A percentile compares a stretch with the other conserved stretches of the same genome.
These are phyloP conservation scores for Amanita inopinata DNA, from an alignment of 768 basidiomycete genomes.

Conservation along the genomic window DNA sequence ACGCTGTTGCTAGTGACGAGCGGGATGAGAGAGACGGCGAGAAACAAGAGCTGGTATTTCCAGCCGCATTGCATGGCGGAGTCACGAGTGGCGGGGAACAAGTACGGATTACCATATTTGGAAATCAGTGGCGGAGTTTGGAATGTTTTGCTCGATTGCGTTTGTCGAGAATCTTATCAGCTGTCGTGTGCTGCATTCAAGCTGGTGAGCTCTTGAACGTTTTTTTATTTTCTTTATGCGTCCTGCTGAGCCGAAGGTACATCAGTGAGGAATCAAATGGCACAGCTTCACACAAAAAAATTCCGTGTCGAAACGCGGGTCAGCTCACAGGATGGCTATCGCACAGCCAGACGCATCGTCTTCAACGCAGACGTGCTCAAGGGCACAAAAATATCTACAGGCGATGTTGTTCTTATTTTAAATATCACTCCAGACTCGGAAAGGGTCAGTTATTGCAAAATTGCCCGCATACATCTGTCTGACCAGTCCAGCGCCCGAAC, in stretches of 20 bases:
- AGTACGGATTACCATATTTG: no score
- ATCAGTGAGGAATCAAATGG: no score
- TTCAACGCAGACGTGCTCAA: slow-evolving; percentile 56
- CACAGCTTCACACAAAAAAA: slow-evolving; percentile 14
- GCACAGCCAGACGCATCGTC: slow-evolving; percentile 53
- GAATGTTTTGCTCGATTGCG: no score
- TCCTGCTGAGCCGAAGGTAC: no score
- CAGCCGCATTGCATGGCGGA: background rate
- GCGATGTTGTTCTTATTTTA: slow-evolving; percentile 56
- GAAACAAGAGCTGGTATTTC: slow-evolving; percentile 4
- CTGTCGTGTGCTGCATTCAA: no score
- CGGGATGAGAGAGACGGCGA: slow-evolving; percentile 15
- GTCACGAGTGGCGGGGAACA: background rate
- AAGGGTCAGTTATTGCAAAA: slow-evolving; percentile 17
- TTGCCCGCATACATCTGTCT: slow-evolving; percentile 10
- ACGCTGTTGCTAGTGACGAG: slow-evolving; percentile 11
- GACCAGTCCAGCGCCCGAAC: slow-evolving; percentile 13
- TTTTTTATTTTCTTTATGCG: no score
- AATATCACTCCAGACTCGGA: slow-evolving; percentile 21
- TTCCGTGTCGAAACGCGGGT: slow-evolving; percentile 32
- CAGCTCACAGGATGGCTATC: slow-evolving; percentile 28
- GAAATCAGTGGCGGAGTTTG: no score
- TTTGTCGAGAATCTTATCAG: no score
- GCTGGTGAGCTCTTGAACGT: no score
- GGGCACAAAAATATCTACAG: slow-evolving; percentile 50